These are phyloP conservation scores for Salix dunnii DNA, from an alignment of 345 rosid genomes.

Conservation along the genomic window DNA sequence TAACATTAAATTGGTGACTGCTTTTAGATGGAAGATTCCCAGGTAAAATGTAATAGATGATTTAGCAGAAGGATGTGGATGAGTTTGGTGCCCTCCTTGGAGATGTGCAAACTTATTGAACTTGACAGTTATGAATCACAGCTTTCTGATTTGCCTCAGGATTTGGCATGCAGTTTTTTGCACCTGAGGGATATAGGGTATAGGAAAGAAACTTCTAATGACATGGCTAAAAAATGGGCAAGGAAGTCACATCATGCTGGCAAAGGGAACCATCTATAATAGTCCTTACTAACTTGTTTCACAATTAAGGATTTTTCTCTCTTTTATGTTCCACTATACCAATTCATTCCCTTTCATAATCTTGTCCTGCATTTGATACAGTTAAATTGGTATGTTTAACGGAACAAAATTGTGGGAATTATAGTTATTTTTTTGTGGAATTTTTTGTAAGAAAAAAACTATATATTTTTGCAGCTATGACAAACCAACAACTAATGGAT, in stretches of 20 bases:
- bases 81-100: neutral
- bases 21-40: neutral
- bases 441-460: slow-evolving; percentile 15
- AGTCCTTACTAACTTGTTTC: neutral
- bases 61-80: neutral
- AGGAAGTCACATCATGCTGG: neutral
- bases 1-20: neutral
- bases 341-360: neutral
- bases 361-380: neutral
- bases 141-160: neutral
- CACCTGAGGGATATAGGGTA: neutral
- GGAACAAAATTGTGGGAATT: neutral
- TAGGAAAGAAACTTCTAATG: neutral
- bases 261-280: neutral
- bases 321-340: neutral
- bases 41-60: neutral
- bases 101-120: neutral
- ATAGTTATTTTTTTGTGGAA: neutral
- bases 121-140: neutral
- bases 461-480: slow-evolving; percentile 58
- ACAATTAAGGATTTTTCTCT: neutral
- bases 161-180: neutral
- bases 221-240: neutral
- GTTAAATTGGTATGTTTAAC: too few species aligned
- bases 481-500: slow-evolving; percentile 72